Evolutionary conservation across 2,329 filamentous ascomycete species (phyloP), one percentile per base, ranked within the genome.

Genomic region (Phoma herbarum): DNA sequence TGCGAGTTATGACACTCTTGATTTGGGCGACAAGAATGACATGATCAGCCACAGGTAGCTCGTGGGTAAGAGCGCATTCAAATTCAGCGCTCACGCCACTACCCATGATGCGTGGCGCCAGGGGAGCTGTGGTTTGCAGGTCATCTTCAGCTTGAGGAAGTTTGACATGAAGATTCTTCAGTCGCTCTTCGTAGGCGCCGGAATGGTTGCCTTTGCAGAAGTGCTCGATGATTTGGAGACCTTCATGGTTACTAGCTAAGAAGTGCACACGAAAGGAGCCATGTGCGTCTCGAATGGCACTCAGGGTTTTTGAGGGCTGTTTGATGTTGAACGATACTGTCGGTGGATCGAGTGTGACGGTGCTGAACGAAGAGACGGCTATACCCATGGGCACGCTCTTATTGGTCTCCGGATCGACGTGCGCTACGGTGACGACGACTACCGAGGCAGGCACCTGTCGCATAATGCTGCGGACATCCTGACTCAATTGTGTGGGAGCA

Each of bases 311-410:
- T 1, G 85, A 88, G 2, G 85, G 84, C 2, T 80, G 65, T 50
- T 82, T 82, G 55, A 88, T 79, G 61, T 88, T 89, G 79, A 89
- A 88, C 1, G 84, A 86, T 25, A 88, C 78, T n/a, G 85, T 78
- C 0, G 86, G 84, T 1, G 86, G 86, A 28, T 78, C 69, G 3
- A 88, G 75, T 0, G 84, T 82, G 14, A 88, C 84, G 4, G 85
- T 85, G 60, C 77, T 86, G 73, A 89, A 83, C 1, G 86, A 88
- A 3, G 86, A 88, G 29, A 88, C 83, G 9, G 85, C 87, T 65
- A 86, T 84, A 41, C 72, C 75, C 53, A 75, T 65, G 3, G 72
- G 68, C 7, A 69, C 61, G 35, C 54, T 49, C 28, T 52, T n/a
- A 2, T 62, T 18, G 20, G 54, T 56, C 39, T 60, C 49, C 9